Percentiles rank a stretch among this genome's conserved stretches.
phyloP scores from a whole-genome alignment of 2,329 filamentous ascomycete species.

The Ceratocystis cubensis region DNA sequence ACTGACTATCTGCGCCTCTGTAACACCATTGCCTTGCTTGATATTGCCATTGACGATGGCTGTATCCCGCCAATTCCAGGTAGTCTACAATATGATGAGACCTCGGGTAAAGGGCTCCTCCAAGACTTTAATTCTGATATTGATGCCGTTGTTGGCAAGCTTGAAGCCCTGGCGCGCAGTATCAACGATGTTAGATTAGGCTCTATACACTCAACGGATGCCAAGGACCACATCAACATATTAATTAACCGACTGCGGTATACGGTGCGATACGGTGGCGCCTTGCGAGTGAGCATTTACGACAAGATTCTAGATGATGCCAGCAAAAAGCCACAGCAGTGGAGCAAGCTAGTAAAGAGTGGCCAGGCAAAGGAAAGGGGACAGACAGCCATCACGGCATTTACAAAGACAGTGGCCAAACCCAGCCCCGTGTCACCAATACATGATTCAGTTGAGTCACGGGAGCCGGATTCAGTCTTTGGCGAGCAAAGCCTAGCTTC shows the following conservation, averaged over 20 bases:
- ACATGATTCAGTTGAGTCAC: too few relatives aligned
- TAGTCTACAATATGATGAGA: constrained; percentile 24
- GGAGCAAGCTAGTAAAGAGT: constrained; percentile 24
- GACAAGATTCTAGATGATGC: constrained; percentile 26
- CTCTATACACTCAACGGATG: constrained; percentile 58
- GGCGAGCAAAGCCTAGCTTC: neutral
- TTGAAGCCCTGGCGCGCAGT: constrained; percentile 45
- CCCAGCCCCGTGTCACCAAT: neutral
- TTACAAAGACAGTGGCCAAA: constrained; percentile 25
- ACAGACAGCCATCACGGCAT: constrained; percentile 40
- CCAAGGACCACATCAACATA: constrained; percentile 62
- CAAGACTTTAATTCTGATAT: constrained; percentile 55
- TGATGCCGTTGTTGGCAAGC: constrained; percentile 49
- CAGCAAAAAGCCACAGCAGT: neutral
- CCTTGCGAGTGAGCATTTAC: constrained; percentile 42
- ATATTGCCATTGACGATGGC: constrained; percentile 60
- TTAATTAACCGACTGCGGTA: constrained; percentile 62
- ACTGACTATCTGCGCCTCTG: constrained; percentile 59
- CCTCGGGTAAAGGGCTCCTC: constrained; percentile 24
- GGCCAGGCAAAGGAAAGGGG: constrained; percentile 34
- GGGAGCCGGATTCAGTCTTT: neutral
- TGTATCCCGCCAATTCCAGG: neutral
- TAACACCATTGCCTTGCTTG: constrained; percentile 54
- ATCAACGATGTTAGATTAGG: constrained; percentile 66
- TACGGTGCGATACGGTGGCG: constrained; percentile 53